Conservation (phyloP, 2,329 filamentous ascomycete genomes). For the Colletotrichum melonis region DNA sequence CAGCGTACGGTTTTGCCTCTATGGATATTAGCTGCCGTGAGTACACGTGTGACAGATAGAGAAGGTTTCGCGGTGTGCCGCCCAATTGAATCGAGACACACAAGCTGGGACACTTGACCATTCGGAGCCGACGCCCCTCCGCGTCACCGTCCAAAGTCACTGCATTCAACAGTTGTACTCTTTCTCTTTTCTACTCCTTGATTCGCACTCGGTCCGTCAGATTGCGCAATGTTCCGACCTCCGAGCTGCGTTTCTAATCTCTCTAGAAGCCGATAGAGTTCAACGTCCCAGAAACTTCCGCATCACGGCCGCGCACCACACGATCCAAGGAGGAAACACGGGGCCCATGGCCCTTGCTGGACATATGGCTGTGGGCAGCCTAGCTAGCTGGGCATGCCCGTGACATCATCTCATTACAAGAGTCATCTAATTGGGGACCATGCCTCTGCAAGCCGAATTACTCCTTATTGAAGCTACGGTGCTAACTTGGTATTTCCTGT, state of each 20-base stretch:
- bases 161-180: background rate
- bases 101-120: background rate
- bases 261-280: background rate
- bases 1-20: no score
- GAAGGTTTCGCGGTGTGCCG: background rate
- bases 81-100: background rate
- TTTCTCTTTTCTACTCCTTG: background rate
- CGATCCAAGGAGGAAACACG: background rate
- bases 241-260: background rate
- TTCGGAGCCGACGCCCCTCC: background rate
- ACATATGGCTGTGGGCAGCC: no score
- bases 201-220: background rate
- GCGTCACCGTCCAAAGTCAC: conserved; percentile 12
- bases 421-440: background rate
- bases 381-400: background rate
- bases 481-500: background rate
- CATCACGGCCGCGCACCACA: background rate
- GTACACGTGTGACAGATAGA: background rate
- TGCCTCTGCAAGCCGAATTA: background rate
- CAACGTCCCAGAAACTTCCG: background rate
- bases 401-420: background rate
- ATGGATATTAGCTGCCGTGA: background rate
- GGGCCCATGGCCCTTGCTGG: background rate
- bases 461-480: background rate
- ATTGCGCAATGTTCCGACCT: background rate